Evolutionary conservation across 768 basidiomycete genomes (phyloP), one percentile per base, ranked within the genome.

Genomic region (Mycena galopus): DNA sequence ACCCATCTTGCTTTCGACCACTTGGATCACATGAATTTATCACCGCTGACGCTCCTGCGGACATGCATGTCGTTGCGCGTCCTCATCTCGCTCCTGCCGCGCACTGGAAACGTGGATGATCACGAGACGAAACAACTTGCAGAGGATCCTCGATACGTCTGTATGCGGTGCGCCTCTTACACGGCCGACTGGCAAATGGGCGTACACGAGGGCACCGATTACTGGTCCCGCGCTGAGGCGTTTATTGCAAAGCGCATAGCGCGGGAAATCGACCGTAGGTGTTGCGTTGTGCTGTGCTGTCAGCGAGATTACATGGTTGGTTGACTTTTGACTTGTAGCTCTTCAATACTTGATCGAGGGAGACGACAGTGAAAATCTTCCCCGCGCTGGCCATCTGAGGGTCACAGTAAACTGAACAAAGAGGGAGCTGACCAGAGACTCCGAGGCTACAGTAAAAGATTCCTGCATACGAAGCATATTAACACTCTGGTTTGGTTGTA

Each of bases 1-100:
- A 61, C 12, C 14, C 60, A 61, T 29, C 60, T 61, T 29, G 60
- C 60, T 5, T 61, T 61, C 25, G 25, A 44, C 37, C 37, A 61
- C 7, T 4, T 8, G 2, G 25, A 51, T 51, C 50, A 51, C 25
- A 2, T 12, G 25, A 2, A 27, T 27, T 27, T 51, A 51, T 25
- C 50, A 51, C 50, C 50, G 25, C 25, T 51, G 50, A 51, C 50
- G 25, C 50, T 51, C 14, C 50, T 51, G 6, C 50, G 50, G 14
- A 51, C 50, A 11, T 51, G 50, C 25, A 16, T 51, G 25, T 51
- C 50, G 19, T 19, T 61, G 23, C 25, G 25, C 8, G 25, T 39
- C 60, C 17, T 61, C 23, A 12, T 61, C 8, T 2, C 4, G 25
- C 39, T 61, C 25, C 39, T 29, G 11, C 17, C 16, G 37, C 7